Base-by-base conservation (phyloP, 2,329 filamentous ascomycete genomes). In the Ophiostoma ips region DNA sequence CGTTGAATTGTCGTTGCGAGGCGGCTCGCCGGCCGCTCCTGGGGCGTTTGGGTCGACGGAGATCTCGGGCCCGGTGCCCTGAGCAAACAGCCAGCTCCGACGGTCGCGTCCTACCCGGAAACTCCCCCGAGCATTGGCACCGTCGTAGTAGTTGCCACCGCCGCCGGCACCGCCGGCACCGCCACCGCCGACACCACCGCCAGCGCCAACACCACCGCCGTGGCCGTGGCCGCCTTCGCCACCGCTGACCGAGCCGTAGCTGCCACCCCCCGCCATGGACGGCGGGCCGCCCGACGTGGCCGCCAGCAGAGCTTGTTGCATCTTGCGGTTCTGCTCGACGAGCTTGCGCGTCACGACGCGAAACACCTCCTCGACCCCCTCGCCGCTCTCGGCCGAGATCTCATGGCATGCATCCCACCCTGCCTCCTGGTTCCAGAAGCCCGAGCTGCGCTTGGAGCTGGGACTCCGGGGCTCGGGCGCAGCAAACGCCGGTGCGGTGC, bases 331-430 rank as follows among this genome's bases (percentile, higher is more conserved):
- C 68, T 79, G 75, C 64, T 79, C 76, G 57, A 79, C 76, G 51
- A 80, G 71, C 63, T 80, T 80, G 53, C 76, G 68, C 34, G 76
- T 73, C 13, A 80, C 76, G 38, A 79, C 76, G 18, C 90, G 77
- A 60, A 96, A 96, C 0, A 98, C 88, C 66, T 96, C 92, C 59
- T 96, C 92, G 16, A 98, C 89, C 16, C 90, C 90, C 70, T 95
- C 89, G 51, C 89, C 89, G 60, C 83, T 88, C 71, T 94, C 90
- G 45, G 90, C 89, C 58, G 83, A 89, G 61, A 98, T 90, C 69
- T 98, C 92, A 65, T 96, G 92, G 64, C 90, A 96, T 55, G 88
- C 94, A 61, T 95, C 89, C 89, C 90, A 96, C 48, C 89, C 88
- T 6, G 88, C 81, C 62, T 95, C 89, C 63, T 92, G 86, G 19